phyloP scores from a whole-genome alignment of 2,329 filamentous ascomycete genomes.

The Colletotrichum sp. region DNA sequence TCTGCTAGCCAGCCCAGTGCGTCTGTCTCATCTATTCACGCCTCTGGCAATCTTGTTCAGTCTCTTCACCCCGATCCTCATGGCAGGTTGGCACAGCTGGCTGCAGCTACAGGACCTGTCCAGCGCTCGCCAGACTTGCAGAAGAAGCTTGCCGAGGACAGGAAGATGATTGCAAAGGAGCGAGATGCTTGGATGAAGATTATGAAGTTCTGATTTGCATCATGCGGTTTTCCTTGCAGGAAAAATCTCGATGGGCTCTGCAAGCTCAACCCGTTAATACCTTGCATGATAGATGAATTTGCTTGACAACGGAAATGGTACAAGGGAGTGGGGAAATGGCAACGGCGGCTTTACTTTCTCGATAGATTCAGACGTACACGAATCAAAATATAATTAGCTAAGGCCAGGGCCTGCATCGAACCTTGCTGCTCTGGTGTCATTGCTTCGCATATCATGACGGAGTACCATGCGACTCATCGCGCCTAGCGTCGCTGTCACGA shows the following conservation, averaged over 20 bases:
- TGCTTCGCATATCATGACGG: not conserved
- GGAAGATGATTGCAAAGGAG: not conserved
- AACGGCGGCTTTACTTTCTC: not conserved
- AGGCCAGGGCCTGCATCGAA: not conserved
- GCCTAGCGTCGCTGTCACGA: not conserved
- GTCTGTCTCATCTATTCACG: not conserved
- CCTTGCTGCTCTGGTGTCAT: not conserved
- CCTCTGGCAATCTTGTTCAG: not conserved
- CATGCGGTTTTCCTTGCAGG: not conserved
- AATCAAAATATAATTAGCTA: not conserved
- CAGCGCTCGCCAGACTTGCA: not conserved
- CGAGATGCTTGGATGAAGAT: constrained; percentile 16
- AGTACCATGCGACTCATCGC: not conserved
- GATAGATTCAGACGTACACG: not conserved
- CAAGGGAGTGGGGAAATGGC: not conserved
- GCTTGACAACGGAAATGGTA: not conserved
- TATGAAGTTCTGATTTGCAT: not conserved
- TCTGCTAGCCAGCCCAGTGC: not conserved
- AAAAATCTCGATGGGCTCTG: not conserved
- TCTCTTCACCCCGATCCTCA: not conserved
- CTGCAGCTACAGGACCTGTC: not conserved
- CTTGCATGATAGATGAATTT: not conserved
- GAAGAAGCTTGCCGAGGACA: not conserved
- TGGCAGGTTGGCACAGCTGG: not conserved
- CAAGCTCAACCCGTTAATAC: not conserved